A percentile compares a stretch with the other conserved stretches of the same genome.
These are phyloP conservation scores for Citrullus colocynthis DNA, from an alignment of 306 rosid species.

Conservation along the genomic window DNA sequence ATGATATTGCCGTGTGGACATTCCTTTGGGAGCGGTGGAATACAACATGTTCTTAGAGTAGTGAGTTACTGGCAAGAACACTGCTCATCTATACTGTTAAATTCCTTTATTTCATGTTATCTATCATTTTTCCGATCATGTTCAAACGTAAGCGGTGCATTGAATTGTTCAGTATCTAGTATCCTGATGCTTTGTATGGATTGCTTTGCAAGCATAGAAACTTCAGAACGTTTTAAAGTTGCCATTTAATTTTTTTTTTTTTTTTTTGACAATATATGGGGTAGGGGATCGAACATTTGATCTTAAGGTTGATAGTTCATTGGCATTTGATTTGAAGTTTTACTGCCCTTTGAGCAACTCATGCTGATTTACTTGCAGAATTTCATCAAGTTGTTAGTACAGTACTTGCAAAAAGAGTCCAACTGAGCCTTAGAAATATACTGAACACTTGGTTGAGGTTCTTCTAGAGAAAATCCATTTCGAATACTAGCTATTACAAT, in stretches of 20 bases:
- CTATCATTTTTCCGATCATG: neutral
- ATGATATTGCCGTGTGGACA: slow-evolving; percentile 99
- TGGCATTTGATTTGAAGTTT: neutral
- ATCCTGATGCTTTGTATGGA: neutral
- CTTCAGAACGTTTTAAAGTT: neutral
- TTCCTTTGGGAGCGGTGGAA: slow-evolving; percentile 85
- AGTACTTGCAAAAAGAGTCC: neutral
- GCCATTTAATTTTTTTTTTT: neutral
- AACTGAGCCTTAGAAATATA: neutral
- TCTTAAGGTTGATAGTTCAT: too few species aligned
- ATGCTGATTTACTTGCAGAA: neutral
- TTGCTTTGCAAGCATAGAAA: neutral
- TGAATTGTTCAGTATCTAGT: neutral
- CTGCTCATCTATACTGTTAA: neutral
- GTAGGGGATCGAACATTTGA: too few species aligned
- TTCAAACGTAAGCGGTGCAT: neutral
- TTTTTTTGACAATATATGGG: too few species aligned
- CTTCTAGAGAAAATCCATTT: neutral
- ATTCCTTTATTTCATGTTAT: neutral
- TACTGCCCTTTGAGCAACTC: neutral
- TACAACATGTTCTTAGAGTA: slow-evolving; percentile 70
- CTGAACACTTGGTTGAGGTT: neutral
- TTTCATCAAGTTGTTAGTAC: neutral
- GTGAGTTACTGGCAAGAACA: slow-evolving; percentile 51
- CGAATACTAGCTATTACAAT: neutral